These are phyloP conservation scores for Yamadazyma ubonensis DNA, from an alignment of 805 yeast genomes.

Conservation along the genomic window DNA sequence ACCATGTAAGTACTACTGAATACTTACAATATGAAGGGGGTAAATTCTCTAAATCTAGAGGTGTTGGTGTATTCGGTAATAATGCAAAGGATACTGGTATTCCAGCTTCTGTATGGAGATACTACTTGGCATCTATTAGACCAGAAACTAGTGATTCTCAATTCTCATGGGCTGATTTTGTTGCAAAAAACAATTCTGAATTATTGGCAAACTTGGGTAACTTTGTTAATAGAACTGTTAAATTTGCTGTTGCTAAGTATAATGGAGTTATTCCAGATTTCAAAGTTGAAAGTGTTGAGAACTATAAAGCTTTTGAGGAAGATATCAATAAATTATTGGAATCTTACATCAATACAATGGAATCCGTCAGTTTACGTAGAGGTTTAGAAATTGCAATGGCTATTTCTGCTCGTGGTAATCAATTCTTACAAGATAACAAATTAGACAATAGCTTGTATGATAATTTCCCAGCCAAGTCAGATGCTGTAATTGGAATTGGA, in stretches of 20 bases:
- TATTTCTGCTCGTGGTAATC: slow-evolving; percentile 89
- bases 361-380: slow-evolving; percentile 74
- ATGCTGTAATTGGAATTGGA: slow-evolving; percentile 90
- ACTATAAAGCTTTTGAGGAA: slow-evolving; percentile 42
- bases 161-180: slow-evolving; percentile 97
- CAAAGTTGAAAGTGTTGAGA: slow-evolving; percentile 46
- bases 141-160: slow-evolving; percentile 97
- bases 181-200: slow-evolving; percentile 89
- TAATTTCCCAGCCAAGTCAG: slow-evolving; percentile 74
- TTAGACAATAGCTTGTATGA: slow-evolving; percentile 83
- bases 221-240: slow-evolving; percentile 89
- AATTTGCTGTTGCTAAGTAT: slow-evolving; percentile 86
- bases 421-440: slow-evolving; percentile 93
- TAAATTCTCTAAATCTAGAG: slow-evolving; percentile 96
- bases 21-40: slow-evolving; percentile 97
- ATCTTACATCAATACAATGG: slow-evolving; percentile 70
- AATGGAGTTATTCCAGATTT: slow-evolving; percentile 83
- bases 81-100: slow-evolving; percentile 93
- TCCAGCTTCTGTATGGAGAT: slow-evolving; percentile 95
- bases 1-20: slow-evolving; percentile 92
- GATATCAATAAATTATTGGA: slow-evolving; percentile 65
- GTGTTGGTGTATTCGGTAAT: slow-evolving; percentile 97
- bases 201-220: slow-evolving; percentile 94
- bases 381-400: slow-evolving; percentile 93
- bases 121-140: slow-evolving; percentile 85